These are phyloP conservation scores for Elsinoe batatas DNA, from an alignment of 2,329 filamentous ascomycete species.

Conservation along the genomic window DNA sequence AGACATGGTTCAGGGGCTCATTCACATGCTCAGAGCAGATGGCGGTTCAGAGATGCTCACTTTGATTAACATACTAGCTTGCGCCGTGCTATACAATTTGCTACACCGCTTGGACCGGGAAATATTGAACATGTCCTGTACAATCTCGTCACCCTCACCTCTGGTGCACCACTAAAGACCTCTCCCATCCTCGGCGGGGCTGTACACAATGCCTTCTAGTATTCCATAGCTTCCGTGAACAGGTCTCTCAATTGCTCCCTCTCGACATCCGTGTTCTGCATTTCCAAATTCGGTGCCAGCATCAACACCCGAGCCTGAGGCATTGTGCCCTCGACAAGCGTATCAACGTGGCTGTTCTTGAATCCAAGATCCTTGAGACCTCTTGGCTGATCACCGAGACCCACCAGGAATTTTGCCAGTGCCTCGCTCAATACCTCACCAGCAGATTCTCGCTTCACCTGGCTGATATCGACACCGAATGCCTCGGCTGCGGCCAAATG, in stretches of 20 bases:
- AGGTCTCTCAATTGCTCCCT: conserved; percentile 38
- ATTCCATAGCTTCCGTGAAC: conserved; percentile 40
- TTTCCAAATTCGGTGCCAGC: conserved; percentile 69
- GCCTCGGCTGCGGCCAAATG: conserved; percentile 81
- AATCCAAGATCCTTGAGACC: conserved; percentile 82
- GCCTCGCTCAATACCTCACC: conserved; percentile 83
- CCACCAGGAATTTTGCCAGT: conserved; percentile 66
- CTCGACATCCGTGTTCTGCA: conserved; percentile 36
- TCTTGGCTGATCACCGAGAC: conserved; percentile 79
- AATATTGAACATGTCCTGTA: neutral
- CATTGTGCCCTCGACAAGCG: conserved; percentile 84
- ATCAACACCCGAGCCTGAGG: conserved; percentile 85
- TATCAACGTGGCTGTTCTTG: conserved; percentile 61
- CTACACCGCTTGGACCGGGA: neutral
- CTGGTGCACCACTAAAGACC: neutral
- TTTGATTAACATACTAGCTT: neutral
- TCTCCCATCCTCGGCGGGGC: neutral
- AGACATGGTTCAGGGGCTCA: neutral
- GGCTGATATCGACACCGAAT: conserved; percentile 81
- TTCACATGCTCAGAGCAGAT: neutral
- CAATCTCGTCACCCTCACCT: neutral
- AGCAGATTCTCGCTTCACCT: conserved; percentile 80
- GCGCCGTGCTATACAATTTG: conserved; percentile 1
- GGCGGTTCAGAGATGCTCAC: neutral
- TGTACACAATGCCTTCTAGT: conserved; percentile 19